Evolutionary conservation across 345 rosid species (phyloP).

Genomic region (Eucalyptus polybractea): DNA sequence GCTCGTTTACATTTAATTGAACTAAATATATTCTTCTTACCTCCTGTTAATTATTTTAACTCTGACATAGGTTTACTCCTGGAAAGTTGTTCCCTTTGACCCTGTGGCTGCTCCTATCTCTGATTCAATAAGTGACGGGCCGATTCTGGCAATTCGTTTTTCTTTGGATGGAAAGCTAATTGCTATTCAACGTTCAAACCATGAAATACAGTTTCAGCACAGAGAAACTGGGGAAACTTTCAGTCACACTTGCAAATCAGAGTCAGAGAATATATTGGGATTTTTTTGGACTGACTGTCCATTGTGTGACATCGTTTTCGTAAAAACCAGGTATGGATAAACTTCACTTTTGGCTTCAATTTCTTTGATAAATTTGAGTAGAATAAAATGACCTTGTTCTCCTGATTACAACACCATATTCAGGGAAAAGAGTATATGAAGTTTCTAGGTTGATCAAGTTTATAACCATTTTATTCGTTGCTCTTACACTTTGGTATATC

Average conservation of each 20-base stretch:
- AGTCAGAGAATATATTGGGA: conserved; percentile 79
- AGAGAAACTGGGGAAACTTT: conserved; percentile 65
- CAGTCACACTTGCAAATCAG: conserved; percentile 51
- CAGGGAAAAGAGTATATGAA: neutral
- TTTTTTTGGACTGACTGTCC: conserved; percentile 98
- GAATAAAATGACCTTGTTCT: neutral
- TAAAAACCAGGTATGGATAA: conserved; percentile 72
- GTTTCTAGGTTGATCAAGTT: neutral
- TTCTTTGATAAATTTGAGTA: neutral
- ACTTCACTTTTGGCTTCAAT: neutral
- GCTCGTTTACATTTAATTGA: neutral
- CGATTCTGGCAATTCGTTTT: conserved; percentile 58
- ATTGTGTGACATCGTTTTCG: conserved; percentile 63
- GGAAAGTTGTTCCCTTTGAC: conserved; percentile 69
- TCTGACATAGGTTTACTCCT: conserved; percentile 52
- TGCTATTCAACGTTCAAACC: conserved; percentile 71
- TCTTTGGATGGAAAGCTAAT: conserved; percentile 73
- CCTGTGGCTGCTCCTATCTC: conserved; percentile 46
- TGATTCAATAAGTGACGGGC: conserved; percentile 77
- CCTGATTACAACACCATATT: neutral
- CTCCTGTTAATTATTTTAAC: neutral
- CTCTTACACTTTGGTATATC: neutral
- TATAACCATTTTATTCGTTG: neutral
- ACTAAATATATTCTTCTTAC: neutral
- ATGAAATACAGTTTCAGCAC: conserved; percentile 61